phyloP scores from a whole-genome alignment of 2,329 filamentous ascomycete species.

The Xylariomycetidae sp. region DNA sequence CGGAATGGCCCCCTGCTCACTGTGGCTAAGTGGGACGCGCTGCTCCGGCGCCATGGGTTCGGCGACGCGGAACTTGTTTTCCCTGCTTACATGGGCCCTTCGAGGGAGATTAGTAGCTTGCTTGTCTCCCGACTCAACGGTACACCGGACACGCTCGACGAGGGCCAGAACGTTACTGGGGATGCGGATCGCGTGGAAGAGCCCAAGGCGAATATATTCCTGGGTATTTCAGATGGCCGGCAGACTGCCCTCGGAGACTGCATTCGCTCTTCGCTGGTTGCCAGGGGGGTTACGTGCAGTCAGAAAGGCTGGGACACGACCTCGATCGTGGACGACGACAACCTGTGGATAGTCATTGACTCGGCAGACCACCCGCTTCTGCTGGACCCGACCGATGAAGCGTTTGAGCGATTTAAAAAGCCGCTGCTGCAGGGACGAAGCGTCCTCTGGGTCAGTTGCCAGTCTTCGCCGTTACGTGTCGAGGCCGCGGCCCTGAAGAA shows the following conservation, averaged over 20 bases:
- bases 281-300: conserved; percentile 2
- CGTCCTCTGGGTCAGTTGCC: conserved; percentile 10
- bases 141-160: not conserved
- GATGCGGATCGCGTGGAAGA: not conserved
- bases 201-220: conserved; percentile 1
- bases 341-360: conserved; percentile 7
- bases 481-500: conserved; percentile 4
- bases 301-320: conserved; percentile 1
- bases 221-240: conserved; percentile 2
- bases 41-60: conserved; percentile 6
- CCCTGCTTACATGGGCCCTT: conserved; percentile 7
- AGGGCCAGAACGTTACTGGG: not conserved
- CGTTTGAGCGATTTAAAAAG: conserved; percentile 8
- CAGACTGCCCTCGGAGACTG: conserved; percentile 3
- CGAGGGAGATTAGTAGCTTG: conserved; percentile 4
- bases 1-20: conserved; percentile 5
- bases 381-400: conserved; percentile 3
- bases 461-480: conserved; percentile 1
- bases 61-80: conserved; percentile 6
- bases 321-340: conserved; percentile 1
- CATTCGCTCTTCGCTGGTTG: conserved; percentile 1
- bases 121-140: conserved; percentile 5
- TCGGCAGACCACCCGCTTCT: conserved; percentile 10
- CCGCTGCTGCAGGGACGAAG: conserved; percentile 6
- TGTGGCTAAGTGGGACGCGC: conserved; percentile 4